These are phyloP conservation scores for Inonotus hispidus DNA, from an alignment of 1,284 basidiomycete species.

Conservation along the genomic window DNA sequence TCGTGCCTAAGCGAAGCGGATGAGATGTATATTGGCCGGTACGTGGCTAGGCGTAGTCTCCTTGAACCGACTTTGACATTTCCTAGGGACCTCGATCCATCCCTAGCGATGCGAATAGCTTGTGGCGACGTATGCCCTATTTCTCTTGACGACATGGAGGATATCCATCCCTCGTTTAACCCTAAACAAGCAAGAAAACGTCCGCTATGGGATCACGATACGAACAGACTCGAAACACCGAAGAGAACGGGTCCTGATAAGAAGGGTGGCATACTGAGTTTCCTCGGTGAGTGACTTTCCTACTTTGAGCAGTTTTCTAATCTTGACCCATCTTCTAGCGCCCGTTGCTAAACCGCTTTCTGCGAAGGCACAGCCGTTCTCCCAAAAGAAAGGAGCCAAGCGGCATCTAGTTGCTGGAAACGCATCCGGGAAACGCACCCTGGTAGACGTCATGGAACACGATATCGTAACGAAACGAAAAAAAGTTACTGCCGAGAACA, in stretches of 20 bases:
- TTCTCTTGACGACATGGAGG: slow-evolving; percentile 64
- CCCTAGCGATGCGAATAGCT: slow-evolving; percentile 63
- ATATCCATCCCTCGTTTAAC: slow-evolving; percentile 69
- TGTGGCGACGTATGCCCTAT: slow-evolving; percentile 77
- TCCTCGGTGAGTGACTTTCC: slow-evolving; percentile 50
- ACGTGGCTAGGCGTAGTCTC: slow-evolving; percentile 26
- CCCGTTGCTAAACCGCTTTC: slow-evolving; percentile 33
- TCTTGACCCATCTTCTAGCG: background rate
- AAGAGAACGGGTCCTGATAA: slow-evolving; percentile 34
- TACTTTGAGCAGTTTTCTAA: background rate
- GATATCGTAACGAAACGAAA: slow-evolving; percentile 52
- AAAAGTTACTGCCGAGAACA: slow-evolving; percentile 27
- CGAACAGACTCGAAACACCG: slow-evolving; percentile 30
- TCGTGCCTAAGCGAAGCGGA: slow-evolving; percentile 31
- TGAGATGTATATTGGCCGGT: slow-evolving; percentile 73
- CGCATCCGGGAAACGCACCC: slow-evolving; percentile 67
- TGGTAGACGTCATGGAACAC: slow-evolving; percentile 62
- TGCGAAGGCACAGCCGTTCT: slow-evolving; percentile 21
- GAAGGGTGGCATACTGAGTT: slow-evolving; percentile 45
- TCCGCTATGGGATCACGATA: slow-evolving; percentile 30
- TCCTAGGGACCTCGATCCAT: slow-evolving; percentile 51
- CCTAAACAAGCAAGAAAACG: slow-evolving; percentile 42
- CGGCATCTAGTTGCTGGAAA: slow-evolving; percentile 38
- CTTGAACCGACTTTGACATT: background rate
- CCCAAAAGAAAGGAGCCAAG: background rate